Base-by-base conservation (phyloP, 169 alveolate genomes). In the Cyclospora cayetanensis region DNA sequence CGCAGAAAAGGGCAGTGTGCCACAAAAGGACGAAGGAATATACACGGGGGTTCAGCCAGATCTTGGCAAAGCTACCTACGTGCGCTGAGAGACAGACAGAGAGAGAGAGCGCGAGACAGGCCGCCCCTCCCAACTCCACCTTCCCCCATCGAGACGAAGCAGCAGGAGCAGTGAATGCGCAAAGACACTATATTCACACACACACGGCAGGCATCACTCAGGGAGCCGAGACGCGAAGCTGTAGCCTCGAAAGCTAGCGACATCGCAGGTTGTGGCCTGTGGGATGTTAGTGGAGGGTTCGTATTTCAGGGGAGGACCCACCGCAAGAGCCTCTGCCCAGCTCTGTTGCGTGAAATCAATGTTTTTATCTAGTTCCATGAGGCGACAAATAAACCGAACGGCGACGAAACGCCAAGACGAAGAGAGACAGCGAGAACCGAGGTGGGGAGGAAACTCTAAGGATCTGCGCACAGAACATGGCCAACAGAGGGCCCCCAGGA, bases 321-420 rank as follows among this genome's bases (percentile, higher is more conserved):
- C 82, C 37, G 52, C 55, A 1, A 70, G 82, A 3, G 82, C 82
- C 55, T 70, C 82, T 35, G 82, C 82, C 82, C 82, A 70, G 82
- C 82, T 70, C 39, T 70, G 82, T 35, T 70, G 82, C 34, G 34
- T 15, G 55, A 37, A 70, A 35, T 70, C 82, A 12, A 70, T 18
- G n/a, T 70, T 35, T 39, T 9, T 1, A 20, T 70, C 82, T 0
- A 70, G 4, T 20, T 70, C 20, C 82, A 70, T 70, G 22, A 70
- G 12, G 1, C 82, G 53, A 18, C 82, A 70, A 70, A 70, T 25
- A n/a, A 70, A 70, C 1, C 55, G 39, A 70, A 70, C 82, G 9
- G 55, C 52, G 11, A 70, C 34, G 15, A 22, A 12, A 0, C 82
- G n/a, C 82, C 82, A 70, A 1, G 82, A 70, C 25, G 53, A 7